Evolutionary conservation across 495 filamentous ascomycete species (phyloP).

Genomic region (Umbilicaria muhlenbergii): DNA sequence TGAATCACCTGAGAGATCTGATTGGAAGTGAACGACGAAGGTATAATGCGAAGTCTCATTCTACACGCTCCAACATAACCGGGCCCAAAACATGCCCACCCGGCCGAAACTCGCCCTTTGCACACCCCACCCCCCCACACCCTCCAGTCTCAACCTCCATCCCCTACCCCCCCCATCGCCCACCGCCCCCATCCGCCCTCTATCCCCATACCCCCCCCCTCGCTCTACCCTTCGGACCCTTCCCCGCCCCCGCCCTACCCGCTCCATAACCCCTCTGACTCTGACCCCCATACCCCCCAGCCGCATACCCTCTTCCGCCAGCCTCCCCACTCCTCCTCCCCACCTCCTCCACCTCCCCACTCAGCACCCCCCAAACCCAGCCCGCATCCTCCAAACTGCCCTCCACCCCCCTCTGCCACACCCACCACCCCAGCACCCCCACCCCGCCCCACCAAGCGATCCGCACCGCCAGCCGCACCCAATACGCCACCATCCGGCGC

Average conservation of each 20-base stretch:
- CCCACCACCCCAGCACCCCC: slow-evolving; percentile 29
- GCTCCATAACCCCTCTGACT: slow-evolving; percentile 4
- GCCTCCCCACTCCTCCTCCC: slow-evolving; percentile 18
- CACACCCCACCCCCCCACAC: neutral
- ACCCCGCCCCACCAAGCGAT: slow-evolving; percentile 44
- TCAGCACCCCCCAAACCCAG: slow-evolving; percentile 34
- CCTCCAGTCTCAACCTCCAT: neutral
- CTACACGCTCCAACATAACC: too few relatives aligned
- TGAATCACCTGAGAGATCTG: too few relatives aligned
- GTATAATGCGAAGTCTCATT: too few relatives aligned
- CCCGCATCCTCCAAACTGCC: slow-evolving; percentile 41
- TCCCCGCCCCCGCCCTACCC: slow-evolving; percentile 11
- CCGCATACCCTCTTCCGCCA: slow-evolving; percentile 16
- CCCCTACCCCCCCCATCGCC: slow-evolving; percentile 13
- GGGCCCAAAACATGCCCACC: neutral
- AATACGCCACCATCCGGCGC: slow-evolving; percentile 54
- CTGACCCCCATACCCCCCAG: neutral
- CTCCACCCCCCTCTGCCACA: slow-evolving; percentile 50
- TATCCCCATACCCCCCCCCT: slow-evolving; percentile 15
- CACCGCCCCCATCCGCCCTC: slow-evolving; percentile 3
- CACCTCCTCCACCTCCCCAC: slow-evolving; percentile 43
- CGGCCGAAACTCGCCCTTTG: too few relatives aligned
- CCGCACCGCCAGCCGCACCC: slow-evolving; percentile 44
- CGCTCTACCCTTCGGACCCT: slow-evolving; percentile 14
- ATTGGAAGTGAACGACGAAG: too few relatives aligned